Evolutionary conservation across 2,329 filamentous ascomycete genomes (phyloP), one percentile per base, ranked within the genome.

Genomic region (Emericellopsis atlantica): DNA sequence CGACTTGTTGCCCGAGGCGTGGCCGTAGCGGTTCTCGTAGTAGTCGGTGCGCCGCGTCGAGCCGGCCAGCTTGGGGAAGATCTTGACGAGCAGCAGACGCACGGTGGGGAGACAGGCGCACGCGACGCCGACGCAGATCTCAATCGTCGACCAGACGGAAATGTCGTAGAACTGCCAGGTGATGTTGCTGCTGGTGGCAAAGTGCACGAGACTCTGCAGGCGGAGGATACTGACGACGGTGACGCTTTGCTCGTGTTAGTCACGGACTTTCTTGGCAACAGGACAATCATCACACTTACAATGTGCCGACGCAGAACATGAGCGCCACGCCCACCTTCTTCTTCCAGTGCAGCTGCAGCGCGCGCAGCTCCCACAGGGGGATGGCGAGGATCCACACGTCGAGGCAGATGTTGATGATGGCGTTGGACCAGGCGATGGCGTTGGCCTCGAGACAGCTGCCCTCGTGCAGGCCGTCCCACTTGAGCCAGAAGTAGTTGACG

Each of bases 371-470:
- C 18, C 60, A 62, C 5, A 74, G 49, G 0, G 74, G 72, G 4
- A 78, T 55, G 0, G 54, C 60, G 15, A 77, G 57, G 49, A 76
- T 68, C 60, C 66, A 67, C 2, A 70, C 10, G 44, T 78, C 74
- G 18, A 73, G 55, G 0, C 54, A 53, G 35, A 79, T 75, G 44
- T 67, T 70, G 40, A 73, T 62, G n/a, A 51, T 62, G 0, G 73
- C 72, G 29, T 71, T 67, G 29, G 66, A 59, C 66, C 69, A 76
- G 0, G 57, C 64, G 3, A 75, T 57, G 2, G 57, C 55, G 43
- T 71, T 73, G 44, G 69, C 54, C 42, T 72, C 58, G 18, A 70
- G 50, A 45, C 76, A 79, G 2, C 45, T 54, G 0, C 74, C 74
- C 0, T 52, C 5, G 32, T 66, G 59, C 40, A 64, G 54, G 1